Evolutionary conservation across 2,329 filamentous ascomycete genomes (phyloP), one percentile per base, ranked within the genome.

Genomic region (Biscogniauxia mediterranea): DNA sequence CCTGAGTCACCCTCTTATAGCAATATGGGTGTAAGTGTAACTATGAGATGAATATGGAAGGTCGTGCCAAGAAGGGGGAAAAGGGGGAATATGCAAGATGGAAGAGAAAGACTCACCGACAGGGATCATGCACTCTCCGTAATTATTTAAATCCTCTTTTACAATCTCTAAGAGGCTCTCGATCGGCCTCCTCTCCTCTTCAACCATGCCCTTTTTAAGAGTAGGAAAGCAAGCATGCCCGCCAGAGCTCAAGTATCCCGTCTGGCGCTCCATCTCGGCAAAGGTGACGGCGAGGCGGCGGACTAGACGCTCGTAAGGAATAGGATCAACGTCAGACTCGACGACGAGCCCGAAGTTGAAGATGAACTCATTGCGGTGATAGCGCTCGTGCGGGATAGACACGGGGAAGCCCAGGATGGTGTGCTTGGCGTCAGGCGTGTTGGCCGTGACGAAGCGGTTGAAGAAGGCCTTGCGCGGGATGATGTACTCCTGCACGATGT

Each of bases 91-190:
- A 7, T 49, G 21, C 25, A 21, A 54, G 25, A 54, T 32, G 28
- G 28, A 46, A 11, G 54, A n/a, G 58, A 42, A 46, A 50, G 17
- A 80, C 85, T 65, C 79, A 93, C 91, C 91, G 65, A 97, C 94
- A 0, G 93, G 93, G 71, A 97, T 97, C 93, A 97, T 97, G 82
- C 93, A 97, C 79, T 99, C 95, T 72, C 92, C 93, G 72, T 97
- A 99, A 70, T 96, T 96, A 73, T 98, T 97, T 68, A 99, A 74
- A 74, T 99, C 93, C 77, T 97, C 87, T 72, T 88, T 88, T 61
- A 90, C 83, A 63, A 90, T 89, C 76, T 90, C 93, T 68, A 98
- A 83, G 67, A 99, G 78, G 67, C 90, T 92, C 79, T 94, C 91
- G 71, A 97, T 96, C 3, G 85, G 80, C 75, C 91, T 78, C 79